These are phyloP conservation scores for Cryptomeria japonica DNA, from an alignment of 75 land plant genomes.

Conservation along the genomic window DNA sequence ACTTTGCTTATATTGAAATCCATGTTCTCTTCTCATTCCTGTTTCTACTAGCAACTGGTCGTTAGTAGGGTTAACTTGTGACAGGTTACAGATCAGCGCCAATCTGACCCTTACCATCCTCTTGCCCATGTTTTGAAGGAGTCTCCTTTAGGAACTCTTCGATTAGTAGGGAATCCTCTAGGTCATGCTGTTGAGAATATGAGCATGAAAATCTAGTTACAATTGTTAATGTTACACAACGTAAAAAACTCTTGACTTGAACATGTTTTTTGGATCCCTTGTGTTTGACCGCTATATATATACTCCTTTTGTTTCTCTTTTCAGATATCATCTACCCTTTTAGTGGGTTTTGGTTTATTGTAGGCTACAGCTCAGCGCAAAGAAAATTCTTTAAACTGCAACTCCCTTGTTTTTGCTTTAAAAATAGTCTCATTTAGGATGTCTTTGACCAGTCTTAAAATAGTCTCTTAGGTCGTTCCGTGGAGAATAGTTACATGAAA, in stretches of 20 bases:
- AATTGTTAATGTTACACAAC: background rate
- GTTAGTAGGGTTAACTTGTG: background rate
- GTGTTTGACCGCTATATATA: background rate
- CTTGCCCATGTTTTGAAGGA: background rate
- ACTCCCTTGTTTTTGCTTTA: background rate
- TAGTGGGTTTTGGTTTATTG: background rate
- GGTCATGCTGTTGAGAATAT: background rate
- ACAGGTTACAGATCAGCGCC: background rate
- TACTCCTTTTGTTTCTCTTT: background rate
- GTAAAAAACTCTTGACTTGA: background rate
- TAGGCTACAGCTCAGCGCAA: background rate
- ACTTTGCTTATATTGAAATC: background rate
- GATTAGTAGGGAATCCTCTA: background rate
- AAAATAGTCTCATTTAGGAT: background rate
- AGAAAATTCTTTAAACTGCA: background rate
- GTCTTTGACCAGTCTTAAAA: background rate
- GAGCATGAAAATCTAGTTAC: background rate
- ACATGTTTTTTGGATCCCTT: background rate
- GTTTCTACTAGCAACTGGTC: background rate
- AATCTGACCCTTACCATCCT: background rate
- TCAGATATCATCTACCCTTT: background rate
- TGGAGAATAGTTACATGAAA: background rate
- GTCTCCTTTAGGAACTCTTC: background rate
- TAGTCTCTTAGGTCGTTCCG: background rate
- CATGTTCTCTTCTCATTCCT: background rate